Evolutionary conservation across 177 flowering plant genomes (phyloP).

Genomic region (Vitis hybrid): DNA sequence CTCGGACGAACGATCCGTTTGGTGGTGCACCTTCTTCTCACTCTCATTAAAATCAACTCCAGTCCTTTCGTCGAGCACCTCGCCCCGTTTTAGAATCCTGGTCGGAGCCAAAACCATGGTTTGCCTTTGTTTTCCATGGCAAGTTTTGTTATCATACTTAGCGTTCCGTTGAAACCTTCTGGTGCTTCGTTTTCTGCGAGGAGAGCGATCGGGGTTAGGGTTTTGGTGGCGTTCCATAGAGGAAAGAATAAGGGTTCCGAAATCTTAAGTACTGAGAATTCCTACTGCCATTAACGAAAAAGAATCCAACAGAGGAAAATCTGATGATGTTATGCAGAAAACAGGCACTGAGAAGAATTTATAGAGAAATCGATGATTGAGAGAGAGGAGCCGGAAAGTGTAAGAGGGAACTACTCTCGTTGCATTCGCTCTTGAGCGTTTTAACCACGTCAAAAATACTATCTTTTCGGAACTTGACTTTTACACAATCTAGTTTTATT

Average conservation of each 20-base stretch:
- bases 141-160: no score
- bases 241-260: not conserved
- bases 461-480: no score
- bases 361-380: not conserved
- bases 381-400: no score
- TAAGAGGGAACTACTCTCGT: no score
- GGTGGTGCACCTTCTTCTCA: not conserved
- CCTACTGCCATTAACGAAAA: conserved; percentile 19
- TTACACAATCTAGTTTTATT: no score
- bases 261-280: conserved; percentile 28
- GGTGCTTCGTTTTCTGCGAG: conserved; percentile 15
- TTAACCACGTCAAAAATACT: no score
- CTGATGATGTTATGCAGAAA: not conserved
- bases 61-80: conserved; percentile 6
- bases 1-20: not conserved
- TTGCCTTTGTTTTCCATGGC: no score
- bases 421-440: no score
- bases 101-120: conserved; percentile 23
- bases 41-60: not conserved
- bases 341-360: not conserved
- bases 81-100: conserved; percentile 37
- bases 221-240: conserved; percentile 1
- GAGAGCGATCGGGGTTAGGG: conserved; percentile 3
- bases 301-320: not conserved
- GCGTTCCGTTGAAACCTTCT: no score